Conservation (phyloP, 2,329 filamentous ascomycete species). For the Penicillium verrucosum region DNA sequence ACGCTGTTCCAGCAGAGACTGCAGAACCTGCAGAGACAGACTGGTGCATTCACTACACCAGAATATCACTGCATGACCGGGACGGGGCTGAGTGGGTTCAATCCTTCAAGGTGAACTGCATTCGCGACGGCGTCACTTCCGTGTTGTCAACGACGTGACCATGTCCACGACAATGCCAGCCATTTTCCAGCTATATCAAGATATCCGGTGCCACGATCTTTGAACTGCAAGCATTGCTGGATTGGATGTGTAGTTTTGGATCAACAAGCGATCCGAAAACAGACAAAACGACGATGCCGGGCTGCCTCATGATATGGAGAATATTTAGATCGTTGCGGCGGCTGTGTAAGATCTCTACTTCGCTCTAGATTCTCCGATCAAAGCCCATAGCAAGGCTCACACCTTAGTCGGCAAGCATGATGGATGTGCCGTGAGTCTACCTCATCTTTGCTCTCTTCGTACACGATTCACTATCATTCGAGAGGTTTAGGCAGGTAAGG, state of each 20-base stretch:
- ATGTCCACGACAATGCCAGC: neutral
- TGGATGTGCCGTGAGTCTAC: neutral
- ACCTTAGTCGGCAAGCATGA: neutral
- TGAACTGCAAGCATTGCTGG: neutral
- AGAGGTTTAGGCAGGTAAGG: neutral
- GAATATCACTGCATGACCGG: neutral
- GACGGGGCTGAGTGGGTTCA: neutral
- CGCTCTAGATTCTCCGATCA: neutral
- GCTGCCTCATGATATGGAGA: neutral
- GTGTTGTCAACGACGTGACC: neutral
- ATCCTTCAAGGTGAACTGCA: neutral
- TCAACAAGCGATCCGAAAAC: neutral
- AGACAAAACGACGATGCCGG: neutral
- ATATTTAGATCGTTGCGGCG: neutral
- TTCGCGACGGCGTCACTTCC: neutral
- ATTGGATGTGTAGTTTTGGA: neutral
- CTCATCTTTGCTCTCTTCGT: neutral
- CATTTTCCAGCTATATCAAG: neutral
- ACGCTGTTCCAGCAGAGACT: too few relatives aligned
- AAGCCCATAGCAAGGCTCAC: neutral
- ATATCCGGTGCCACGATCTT: neutral
- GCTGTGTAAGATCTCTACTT: neutral
- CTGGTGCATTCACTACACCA: neutral
- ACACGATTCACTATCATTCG: too few relatives aligned
- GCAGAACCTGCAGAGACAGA: neutral